Base-by-base conservation (phyloP, 768 basidiomycete genomes). In the Auriculariales sp. region DNA sequence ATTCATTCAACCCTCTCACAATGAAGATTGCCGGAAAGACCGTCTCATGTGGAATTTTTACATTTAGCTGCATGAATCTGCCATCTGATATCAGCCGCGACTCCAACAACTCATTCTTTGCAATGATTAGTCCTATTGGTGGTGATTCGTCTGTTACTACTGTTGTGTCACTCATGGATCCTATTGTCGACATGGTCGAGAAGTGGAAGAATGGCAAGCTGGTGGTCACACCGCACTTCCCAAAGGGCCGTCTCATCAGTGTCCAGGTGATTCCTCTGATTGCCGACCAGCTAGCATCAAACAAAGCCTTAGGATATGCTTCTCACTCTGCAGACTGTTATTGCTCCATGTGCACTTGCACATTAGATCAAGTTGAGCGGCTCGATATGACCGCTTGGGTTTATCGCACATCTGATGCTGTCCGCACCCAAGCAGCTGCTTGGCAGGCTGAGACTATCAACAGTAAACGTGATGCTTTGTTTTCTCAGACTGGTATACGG, bases 81-180 rank as follows among this genome's bases (percentile, higher is more conserved):
- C 68, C 68, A 0, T 58, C 59, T 0, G 54, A 66, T 14, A 48
- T 66, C 1, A 54, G 61, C 3, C 71, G 67, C 50, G 60, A 63
- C 10, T 55, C 55, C 0, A 62, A 71, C 52, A 71, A 73, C 50
- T 63, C 73, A 56, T 72, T 60, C 51, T 57, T 73, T 0, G 68
- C 61, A 1, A 68, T 64, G 0, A 54, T 73, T 47, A 66, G 71
- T 19, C 68, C 69, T 3, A 68, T 71, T 0, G 71, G 70, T 0
- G 52, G 59, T 0, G 62, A 68, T 39, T 70, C 71, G 1, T 57
- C 55, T 0, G 47, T 62, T 0, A 39, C 60, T 0, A 53, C 65
- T 28, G 55, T 70, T 6, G 71, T 72, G 36, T 66, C 69, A 31
- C 55, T 68, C 22, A 55, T 74, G 2, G n/a, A 28, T 0, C 67